Evolutionary conservation across 192 early-diverging fungal species (phyloP).

Genomic region (Podila minutissima): DNA sequence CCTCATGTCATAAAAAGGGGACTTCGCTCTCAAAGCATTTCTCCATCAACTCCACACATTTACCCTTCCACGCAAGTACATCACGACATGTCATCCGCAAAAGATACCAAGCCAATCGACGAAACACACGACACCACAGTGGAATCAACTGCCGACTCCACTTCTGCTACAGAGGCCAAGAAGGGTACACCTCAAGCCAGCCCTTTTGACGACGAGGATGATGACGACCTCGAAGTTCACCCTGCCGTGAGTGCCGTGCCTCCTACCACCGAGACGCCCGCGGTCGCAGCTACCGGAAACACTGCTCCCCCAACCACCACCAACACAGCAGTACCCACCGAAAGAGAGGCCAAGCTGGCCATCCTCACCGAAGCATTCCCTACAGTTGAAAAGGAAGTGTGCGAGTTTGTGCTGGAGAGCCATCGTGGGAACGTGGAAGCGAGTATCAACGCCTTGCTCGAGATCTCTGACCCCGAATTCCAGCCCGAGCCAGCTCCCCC

Average conservation of each 20-base stretch:
- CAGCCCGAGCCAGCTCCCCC: slow-evolving; percentile 29
- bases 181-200: slow-evolving; percentile 23
- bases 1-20: too few relatives aligned
- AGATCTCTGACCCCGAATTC: slow-evolving; percentile 67
- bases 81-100: slow-evolving; percentile 26
- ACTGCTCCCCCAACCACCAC: background rate
- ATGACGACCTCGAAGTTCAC: slow-evolving; percentile 28
- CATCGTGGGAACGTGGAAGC: slow-evolving; percentile 57
- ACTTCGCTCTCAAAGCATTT: background rate
- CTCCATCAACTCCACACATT: background rate
- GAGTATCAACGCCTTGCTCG: slow-evolving; percentile 60
- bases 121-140: slow-evolving; percentile 6
- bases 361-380: slow-evolving; percentile 66
- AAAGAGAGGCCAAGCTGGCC: slow-evolving; percentile 38
- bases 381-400: slow-evolving; percentile 57
- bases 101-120: slow-evolving; percentile 11
- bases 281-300: background rate
- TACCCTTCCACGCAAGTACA: background rate
- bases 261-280: background rate
- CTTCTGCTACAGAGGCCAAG: background rate
- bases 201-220: slow-evolving; percentile 3
- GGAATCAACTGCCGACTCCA: background rate
- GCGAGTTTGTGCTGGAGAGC: slow-evolving; percentile 61
- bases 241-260: background rate
- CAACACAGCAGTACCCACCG: slow-evolving; percentile 13